Percentiles rank a stretch among this genome's conserved stretches.
These are phyloP conservation scores for Saksenaea vasiformis DNA, from an alignment of 371 early-diverging fungal species.

Conservation along the genomic window DNA sequence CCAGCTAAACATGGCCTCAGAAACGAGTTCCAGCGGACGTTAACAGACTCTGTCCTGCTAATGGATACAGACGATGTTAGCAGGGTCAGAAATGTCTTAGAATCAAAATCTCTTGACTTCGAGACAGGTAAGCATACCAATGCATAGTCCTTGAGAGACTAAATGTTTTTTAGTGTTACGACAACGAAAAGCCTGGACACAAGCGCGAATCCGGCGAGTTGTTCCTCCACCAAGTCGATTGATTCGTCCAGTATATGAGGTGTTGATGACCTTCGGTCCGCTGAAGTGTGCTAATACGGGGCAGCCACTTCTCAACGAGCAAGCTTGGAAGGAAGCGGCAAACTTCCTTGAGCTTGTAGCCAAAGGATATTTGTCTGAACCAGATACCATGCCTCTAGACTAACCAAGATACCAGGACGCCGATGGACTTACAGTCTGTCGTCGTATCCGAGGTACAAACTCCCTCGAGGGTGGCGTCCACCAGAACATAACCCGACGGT, in stretches of 20 bases:
- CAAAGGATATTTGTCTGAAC: neutral
- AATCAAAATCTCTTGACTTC: neutral
- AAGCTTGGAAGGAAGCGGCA: neutral
- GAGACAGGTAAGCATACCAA: no score
- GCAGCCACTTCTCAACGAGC: neutral
- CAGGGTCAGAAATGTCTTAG: neutral
- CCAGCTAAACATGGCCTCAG: neutral
- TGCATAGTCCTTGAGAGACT: no score
- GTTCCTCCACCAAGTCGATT: neutral
- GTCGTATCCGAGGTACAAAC: neutral
- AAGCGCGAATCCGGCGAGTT: neutral
- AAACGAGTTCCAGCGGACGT: neutral
- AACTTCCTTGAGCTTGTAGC: neutral
- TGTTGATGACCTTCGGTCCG: neutral
- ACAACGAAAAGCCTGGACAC: neutral
- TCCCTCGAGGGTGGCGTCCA: neutral
- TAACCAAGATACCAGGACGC: neutral
- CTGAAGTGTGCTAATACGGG: neutral
- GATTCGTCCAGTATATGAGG: neutral
- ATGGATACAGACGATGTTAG: neutral
- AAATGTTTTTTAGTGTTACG: neutral
- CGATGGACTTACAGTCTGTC: neutral
- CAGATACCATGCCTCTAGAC: neutral
- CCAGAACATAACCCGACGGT: neutral
- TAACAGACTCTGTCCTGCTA: neutral